Base-by-base conservation (phyloP, 129 eudicot species). In the Deinandra increscens region DNA sequence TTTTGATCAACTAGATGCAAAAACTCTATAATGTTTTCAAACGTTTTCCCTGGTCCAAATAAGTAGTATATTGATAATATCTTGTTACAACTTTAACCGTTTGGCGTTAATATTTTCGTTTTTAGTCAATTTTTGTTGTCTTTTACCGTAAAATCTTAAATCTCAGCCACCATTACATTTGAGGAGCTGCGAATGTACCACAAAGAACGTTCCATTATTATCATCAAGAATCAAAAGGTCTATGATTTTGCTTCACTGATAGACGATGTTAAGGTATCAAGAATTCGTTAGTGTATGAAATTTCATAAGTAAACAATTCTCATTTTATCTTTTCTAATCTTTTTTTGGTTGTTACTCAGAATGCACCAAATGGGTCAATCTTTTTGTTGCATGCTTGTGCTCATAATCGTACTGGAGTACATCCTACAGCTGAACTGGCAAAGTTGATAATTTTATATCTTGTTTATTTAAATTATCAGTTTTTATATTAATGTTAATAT, bases 41-140 rank as follows among this genome's bases (percentile, higher is more conserved):
- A n/a, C n/a, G n/a, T n/a, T n/a, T n/a, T n/a, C n/a, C 98, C 53
- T 92, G 98, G 98, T 54, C 98, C 65, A 92, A 92, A 96, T 92
- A 54, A 86, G 91, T n/a, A n/a, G n/a, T 81, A 63, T 53, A n/a
- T 0, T 44, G 38, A 39, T 26, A 3, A 13, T 41, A 44, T 59
- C 12, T 14, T 10, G 71, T 45, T 31, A 49, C 49, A 77, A 65
- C 20, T 46, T 71, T 48, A 5, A 65, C 22, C 15, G 8, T 41
- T 20, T 38, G 19, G 17, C 19, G 4, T 7, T 33, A 38, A 12
- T 72, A 66, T 41, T 48, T 3, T 71, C 5, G 19, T 18, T 45
- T 43, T 29, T 62, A 39, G 48, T 58, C 14, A 46, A 6, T 41
- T 19, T 60, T 68, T n/a, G 75, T 73, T 46, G 42, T 7, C 55